Evolutionary conservation across 345 rosid species (phyloP).

Genomic region (Clarkia xantiana): DNA sequence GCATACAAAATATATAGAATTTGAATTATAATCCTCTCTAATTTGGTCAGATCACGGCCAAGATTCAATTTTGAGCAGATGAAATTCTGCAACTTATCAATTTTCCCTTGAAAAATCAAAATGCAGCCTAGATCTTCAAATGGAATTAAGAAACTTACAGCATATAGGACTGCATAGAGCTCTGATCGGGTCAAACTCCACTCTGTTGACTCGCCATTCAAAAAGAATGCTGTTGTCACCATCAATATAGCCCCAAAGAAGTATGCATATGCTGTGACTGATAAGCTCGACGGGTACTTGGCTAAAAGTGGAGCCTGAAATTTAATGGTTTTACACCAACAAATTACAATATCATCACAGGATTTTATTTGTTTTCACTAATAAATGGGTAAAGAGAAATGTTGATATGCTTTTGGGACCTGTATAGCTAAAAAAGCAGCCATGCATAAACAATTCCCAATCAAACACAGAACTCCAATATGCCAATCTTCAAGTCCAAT

Average conservation of each 20-base stretch:
- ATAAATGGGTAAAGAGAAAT: background rate
- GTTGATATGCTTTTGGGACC: slow-evolving; percentile 23
- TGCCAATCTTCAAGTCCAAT: slow-evolving; percentile 68
- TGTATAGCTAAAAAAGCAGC: slow-evolving; percentile 86
- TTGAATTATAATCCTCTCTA: no score
- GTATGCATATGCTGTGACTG: slow-evolving; percentile 74
- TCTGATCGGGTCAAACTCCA: slow-evolving; percentile 80
- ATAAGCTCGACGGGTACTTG: slow-evolving; percentile 75
- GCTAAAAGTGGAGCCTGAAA: slow-evolving; percentile 71
- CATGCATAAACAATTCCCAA: slow-evolving; percentile 97
- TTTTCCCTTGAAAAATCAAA: no score
- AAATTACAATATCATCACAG: background rate
- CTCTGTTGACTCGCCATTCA: slow-evolving; percentile 51
- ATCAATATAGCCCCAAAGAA: slow-evolving; percentile 62
- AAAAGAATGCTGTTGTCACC: slow-evolving; percentile 54
- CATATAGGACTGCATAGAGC: slow-evolving; percentile 68
- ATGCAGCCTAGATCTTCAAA: background rate
- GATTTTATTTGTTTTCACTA: background rate
- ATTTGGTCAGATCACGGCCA: background rate
- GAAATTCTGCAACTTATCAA: no score
- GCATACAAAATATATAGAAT: no score
- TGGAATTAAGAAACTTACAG: slow-evolving; percentile 39
- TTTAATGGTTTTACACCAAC: slow-evolving; percentile 8
- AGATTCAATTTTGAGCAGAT: background rate
- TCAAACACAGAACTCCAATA: slow-evolving; percentile 84